Evolutionary conservation across 192 early-diverging fungal species (phyloP).

Genomic region (Mortierella antarctica): DNA sequence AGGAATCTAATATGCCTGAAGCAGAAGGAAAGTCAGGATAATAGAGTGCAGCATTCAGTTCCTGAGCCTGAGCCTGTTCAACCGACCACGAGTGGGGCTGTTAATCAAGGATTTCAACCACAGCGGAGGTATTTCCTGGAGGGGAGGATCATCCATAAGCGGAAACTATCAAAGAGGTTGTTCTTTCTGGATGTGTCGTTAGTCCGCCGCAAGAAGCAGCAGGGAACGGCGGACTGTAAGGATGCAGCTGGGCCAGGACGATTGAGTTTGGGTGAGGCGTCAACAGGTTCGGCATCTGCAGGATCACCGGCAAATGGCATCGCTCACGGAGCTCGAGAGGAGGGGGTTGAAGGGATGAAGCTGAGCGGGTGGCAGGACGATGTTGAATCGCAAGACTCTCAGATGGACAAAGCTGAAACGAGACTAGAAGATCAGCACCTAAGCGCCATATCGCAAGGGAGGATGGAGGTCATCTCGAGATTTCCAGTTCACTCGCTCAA

Average conservation of each 20-base stretch:
- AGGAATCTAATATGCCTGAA: slow-evolving; percentile 4
- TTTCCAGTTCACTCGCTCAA: slow-evolving; percentile 26
- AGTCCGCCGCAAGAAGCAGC: slow-evolving; percentile 1
- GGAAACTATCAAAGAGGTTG: slow-evolving; percentile 33
- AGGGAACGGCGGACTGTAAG: background rate
- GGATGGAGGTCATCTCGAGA: slow-evolving; percentile 40
- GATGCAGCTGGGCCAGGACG: background rate
- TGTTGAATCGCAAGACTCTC: background rate
- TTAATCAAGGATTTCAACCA: slow-evolving; percentile 22
- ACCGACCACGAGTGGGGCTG: background rate
- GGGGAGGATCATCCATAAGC: slow-evolving; percentile 48
- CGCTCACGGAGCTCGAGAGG: background rate
- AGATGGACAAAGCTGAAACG: background rate
- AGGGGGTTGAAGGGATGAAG: background rate
- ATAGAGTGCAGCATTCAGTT: background rate
- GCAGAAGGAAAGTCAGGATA: background rate
- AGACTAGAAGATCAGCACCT: background rate
- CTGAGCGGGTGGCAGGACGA: slow-evolving; percentile 30
- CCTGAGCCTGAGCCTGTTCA: background rate
- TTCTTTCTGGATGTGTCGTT: slow-evolving; percentile 43
- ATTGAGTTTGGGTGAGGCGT: background rate
- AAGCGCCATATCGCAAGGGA: background rate
- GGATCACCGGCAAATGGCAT: background rate
- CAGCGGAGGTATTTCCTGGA: slow-evolving; percentile 27
- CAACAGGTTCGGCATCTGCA: background rate